Percentiles rank a stretch among this genome's conserved stretches.
phyloP scores from a whole-genome alignment of 805 yeast species.

The Candida jianshihensis region DNA sequence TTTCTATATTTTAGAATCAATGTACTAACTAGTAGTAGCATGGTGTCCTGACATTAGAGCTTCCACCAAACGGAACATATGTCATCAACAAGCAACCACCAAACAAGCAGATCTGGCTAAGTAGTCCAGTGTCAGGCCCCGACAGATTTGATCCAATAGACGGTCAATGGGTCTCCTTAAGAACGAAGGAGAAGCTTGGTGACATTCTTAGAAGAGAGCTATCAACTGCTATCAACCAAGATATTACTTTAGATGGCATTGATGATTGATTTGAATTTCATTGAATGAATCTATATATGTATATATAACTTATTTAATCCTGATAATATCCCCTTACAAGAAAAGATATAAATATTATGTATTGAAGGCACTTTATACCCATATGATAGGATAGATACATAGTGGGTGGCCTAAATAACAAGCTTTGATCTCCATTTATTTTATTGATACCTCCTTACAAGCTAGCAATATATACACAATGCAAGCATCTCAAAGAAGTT shows the following conservation, averaged over 20 bases:
- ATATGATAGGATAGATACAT: too few relatives aligned
- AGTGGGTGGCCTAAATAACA: too few relatives aligned
- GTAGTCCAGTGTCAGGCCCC: slow-evolving; percentile 92
- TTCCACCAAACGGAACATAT: slow-evolving; percentile 74
- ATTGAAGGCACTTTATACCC: too few relatives aligned
- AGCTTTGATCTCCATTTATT: too few relatives aligned
- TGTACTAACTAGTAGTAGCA: slow-evolving; percentile 29
- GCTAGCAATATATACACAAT: too few relatives aligned
- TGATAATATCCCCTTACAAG: too few relatives aligned
- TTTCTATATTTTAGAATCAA: too few relatives aligned
- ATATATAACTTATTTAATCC: background rate
- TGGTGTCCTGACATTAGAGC: slow-evolving; percentile 75
- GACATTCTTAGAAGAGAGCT: slow-evolving; percentile 48
- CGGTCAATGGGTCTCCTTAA: slow-evolving; percentile 71
- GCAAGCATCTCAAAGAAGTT: too few relatives aligned
- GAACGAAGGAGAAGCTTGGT: slow-evolving; percentile 50
- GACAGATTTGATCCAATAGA: slow-evolving; percentile 70
- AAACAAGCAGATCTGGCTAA: slow-evolving; percentile 92
- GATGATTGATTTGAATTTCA: too few relatives aligned
- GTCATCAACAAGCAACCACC: slow-evolving; percentile 97
- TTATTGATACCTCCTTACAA: too few relatives aligned
- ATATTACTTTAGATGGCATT: slow-evolving; percentile 16
- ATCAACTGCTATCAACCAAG: slow-evolving; percentile 22
- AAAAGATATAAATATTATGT: too few relatives aligned
- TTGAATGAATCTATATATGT: too few relatives aligned